Conservation (phyloP, 768 basidiomycete genomes). For the Lactifluus piperatus region DNA sequence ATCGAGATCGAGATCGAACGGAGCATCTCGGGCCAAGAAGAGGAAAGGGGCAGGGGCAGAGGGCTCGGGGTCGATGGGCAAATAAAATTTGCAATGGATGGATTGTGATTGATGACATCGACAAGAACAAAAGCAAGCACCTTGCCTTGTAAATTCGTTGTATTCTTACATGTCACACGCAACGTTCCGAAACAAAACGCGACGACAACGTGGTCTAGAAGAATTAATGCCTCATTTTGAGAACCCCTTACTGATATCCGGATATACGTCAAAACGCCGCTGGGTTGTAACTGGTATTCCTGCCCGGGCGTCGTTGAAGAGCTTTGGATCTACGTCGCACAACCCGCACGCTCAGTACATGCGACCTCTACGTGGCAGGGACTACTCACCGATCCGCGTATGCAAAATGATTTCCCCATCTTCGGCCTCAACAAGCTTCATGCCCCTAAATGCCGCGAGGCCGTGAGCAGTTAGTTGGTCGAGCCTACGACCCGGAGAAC, state of each 20-base stretch:
- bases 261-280: conserved; percentile 87
- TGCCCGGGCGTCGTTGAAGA: conserved; percentile 55
- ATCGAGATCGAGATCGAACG: background rate
- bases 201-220: background rate
- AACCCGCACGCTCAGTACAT: conserved; percentile 4
- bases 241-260: conserved; percentile 46
- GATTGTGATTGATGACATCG: background rate
- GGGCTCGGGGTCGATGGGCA: no score
- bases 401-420: conserved; percentile 75
- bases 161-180: background rate
- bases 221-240: conserved; percentile 4
- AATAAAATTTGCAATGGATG: background rate
- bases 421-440: conserved; percentile 61
- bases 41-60: no score
- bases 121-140: background rate
- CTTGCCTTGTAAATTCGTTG: background rate
- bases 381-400: conserved; percentile 65
- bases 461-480: background rate
- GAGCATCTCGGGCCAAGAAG: background rate
- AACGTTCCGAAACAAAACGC: background rate
- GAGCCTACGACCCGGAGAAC: conserved; percentile 23
- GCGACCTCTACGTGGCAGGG: background rate
- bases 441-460: conserved; percentile 43
- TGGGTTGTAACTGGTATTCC: conserved; percentile 92
- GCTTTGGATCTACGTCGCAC: conserved; percentile 47